A percentile compares a stretch with the other conserved stretches of the same genome.
phyloP scores from a whole-genome alignment of 2,329 filamentous ascomycete species.

The Cephalotrichum gorgonifer region DNA sequence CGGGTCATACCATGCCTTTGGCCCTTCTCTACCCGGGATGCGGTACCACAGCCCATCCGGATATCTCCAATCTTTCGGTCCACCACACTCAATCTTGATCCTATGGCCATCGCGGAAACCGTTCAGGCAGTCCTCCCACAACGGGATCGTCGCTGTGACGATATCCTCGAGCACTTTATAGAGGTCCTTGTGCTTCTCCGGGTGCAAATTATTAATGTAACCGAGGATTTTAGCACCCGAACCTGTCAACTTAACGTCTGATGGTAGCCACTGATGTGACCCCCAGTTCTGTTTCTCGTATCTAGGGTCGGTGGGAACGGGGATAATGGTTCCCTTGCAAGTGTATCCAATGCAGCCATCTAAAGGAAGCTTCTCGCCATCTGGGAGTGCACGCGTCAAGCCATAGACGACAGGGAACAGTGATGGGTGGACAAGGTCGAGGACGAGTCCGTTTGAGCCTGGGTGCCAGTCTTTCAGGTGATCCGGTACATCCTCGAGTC shows the following conservation, averaged over 20 bases:
- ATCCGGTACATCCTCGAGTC: slow-evolving; percentile 40
- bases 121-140: slow-evolving; percentile 2
- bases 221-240: slow-evolving; percentile 30
- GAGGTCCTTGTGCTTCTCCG: slow-evolving; percentile 22
- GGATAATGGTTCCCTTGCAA: slow-evolving; percentile 15
- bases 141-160: neutral
- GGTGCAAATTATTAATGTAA: slow-evolving; percentile 46
- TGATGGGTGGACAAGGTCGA: slow-evolving; percentile 55
- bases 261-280: slow-evolving; percentile 37
- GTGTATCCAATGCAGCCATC: slow-evolving; percentile 21
- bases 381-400: slow-evolving; percentile 21
- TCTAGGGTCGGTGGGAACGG: neutral
- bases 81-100: neutral
- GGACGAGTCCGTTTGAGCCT: slow-evolving; percentile 41
- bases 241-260: slow-evolving; percentile 29
- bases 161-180: slow-evolving; percentile 31
- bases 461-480: slow-evolving; percentile 51
- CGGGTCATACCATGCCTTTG: neutral
- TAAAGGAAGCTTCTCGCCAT: slow-evolving; percentile 24
- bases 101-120: neutral
- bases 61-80: neutral
- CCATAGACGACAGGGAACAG: slow-evolving; percentile 51
- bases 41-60: slow-evolving; percentile 1
- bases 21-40: neutral
- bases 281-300: slow-evolving; percentile 10